phyloP scores from a whole-genome alignment of 2,329 filamentous ascomycete species.

The Polytolypa hystricis region DNA sequence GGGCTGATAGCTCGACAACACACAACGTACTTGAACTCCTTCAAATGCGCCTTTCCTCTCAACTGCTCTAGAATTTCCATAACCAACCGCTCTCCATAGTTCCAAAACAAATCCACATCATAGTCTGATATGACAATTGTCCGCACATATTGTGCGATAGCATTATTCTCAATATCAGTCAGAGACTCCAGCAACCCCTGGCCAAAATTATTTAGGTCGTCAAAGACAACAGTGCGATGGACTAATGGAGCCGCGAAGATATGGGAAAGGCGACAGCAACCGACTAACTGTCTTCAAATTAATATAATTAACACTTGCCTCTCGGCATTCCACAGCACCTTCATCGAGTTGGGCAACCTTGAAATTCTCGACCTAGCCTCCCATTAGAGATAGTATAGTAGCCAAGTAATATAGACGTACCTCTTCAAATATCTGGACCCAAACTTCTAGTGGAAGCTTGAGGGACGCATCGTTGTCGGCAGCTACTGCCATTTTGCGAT shows the following conservation, averaged over 20 bases:
- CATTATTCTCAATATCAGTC: slow-evolving; percentile 1
- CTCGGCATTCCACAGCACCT: slow-evolving; percentile 1
- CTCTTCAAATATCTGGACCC: slow-evolving; percentile 2
- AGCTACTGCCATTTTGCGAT: neutral
- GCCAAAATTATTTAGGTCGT: neutral
- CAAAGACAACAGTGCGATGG: neutral
- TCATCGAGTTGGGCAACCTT: slow-evolving; percentile 1
- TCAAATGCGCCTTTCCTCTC: slow-evolving; percentile 2
- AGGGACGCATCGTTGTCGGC: no score
- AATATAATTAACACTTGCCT: neutral
- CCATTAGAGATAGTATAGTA: neutral
- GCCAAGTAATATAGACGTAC: neutral
- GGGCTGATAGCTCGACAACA: no score
- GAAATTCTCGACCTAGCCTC: neutral
- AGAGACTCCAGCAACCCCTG: neutral
- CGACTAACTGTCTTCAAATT: neutral
- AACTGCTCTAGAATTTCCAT: slow-evolving; percentile 1
- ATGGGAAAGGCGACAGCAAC: slow-evolving; percentile 3
- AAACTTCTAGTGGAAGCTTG: slow-evolving; percentile 1
- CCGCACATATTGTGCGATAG: neutral
- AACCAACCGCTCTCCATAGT: no score
- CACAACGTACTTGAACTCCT: slow-evolving; percentile 1
- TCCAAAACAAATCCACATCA: neutral
- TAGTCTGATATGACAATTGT: neutral
- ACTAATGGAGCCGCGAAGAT: neutral